phyloP scores from a whole-genome alignment of 805 yeast genomes.

The Starmerella stigmatis region DNA sequence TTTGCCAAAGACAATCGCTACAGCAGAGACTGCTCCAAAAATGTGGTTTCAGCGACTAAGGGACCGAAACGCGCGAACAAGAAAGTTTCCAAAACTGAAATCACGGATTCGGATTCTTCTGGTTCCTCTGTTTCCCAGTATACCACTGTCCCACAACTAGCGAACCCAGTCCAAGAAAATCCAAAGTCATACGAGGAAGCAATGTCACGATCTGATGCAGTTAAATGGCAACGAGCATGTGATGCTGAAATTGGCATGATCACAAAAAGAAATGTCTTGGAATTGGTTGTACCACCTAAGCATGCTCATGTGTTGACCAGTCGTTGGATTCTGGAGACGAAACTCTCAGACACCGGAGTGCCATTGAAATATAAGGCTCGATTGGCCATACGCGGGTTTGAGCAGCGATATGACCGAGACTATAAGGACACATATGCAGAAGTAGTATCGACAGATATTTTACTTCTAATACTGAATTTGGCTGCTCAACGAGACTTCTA shows the following conservation, averaged over 20 bases:
- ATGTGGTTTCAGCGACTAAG: too few species aligned
- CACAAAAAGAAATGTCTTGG: background rate
- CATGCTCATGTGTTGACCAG: background rate
- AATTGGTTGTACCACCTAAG: background rate
- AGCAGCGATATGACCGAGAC: background rate
- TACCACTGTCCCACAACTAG: too few species aligned
- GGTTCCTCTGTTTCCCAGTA: too few species aligned
- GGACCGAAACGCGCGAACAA: too few species aligned
- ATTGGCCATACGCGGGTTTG: background rate
- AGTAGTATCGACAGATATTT: background rate
- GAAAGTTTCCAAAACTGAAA: too few species aligned
- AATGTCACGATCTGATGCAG: background rate
- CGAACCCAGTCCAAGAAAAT: too few species aligned
- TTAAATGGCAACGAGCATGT: background rate
- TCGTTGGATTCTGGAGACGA: background rate
- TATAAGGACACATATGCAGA: background rate
- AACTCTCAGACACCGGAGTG: background rate
- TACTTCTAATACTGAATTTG: background rate
- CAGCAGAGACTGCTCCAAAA: too few species aligned
- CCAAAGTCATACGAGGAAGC: background rate
- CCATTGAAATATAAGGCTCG: background rate
- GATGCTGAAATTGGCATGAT: background rate
- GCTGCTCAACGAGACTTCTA: background rate
- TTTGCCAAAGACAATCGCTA: too few species aligned
- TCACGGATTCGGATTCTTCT: too few species aligned